Percentiles rank a stretch among this genome's conserved stretches.
These are phyloP conservation scores for Dactylonectria macrodidyma DNA, from an alignment of 2,329 filamentous ascomycete genomes.

Conservation along the genomic window DNA sequence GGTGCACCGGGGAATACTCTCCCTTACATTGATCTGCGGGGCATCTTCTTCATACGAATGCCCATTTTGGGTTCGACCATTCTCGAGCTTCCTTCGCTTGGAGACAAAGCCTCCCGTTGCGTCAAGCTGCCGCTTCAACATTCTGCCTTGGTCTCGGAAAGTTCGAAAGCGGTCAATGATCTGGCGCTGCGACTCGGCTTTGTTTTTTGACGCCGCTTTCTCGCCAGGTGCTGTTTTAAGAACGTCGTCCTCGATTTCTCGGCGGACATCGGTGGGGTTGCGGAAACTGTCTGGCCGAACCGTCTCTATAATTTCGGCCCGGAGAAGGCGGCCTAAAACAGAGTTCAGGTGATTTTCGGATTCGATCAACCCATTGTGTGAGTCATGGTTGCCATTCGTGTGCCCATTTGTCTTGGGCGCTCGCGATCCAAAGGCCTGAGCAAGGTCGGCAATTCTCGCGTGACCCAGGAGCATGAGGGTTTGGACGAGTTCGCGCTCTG, in stretches of 20 bases:
- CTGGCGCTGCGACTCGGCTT: conserved; percentile 71
- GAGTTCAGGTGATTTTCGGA: conserved; percentile 65
- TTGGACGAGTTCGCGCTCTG: conserved; percentile 81
- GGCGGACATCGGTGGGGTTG: conserved; percentile 72
- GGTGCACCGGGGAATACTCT: background rate
- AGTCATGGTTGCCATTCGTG: conserved; percentile 52
- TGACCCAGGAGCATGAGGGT: conserved; percentile 84
- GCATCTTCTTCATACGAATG: conserved; percentile 55
- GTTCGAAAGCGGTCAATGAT: conserved; percentile 68
- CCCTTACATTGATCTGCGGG: conserved; percentile 68
- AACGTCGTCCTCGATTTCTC: conserved; percentile 75
- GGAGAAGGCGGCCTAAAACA: conserved; percentile 69
- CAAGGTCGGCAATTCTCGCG: conserved; percentile 78
- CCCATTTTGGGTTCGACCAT: conserved; percentile 56
- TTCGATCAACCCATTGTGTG: conserved; percentile 56
- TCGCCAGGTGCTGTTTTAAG: conserved; percentile 63
- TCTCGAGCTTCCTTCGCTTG: conserved; percentile 70
- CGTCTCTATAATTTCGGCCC: conserved; percentile 77
- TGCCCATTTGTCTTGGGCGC: conserved; percentile 54
- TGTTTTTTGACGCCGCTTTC: conserved; percentile 70
- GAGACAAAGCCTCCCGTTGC: conserved; percentile 55
- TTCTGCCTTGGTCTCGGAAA: conserved; percentile 67
- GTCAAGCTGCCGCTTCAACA: conserved; percentile 67
- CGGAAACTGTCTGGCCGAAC: conserved; percentile 71
- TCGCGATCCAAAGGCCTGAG: conserved; percentile 70